phyloP scores from a whole-genome alignment of 1,139 yeast genomes.

The Yamadazyma sp. region DNA sequence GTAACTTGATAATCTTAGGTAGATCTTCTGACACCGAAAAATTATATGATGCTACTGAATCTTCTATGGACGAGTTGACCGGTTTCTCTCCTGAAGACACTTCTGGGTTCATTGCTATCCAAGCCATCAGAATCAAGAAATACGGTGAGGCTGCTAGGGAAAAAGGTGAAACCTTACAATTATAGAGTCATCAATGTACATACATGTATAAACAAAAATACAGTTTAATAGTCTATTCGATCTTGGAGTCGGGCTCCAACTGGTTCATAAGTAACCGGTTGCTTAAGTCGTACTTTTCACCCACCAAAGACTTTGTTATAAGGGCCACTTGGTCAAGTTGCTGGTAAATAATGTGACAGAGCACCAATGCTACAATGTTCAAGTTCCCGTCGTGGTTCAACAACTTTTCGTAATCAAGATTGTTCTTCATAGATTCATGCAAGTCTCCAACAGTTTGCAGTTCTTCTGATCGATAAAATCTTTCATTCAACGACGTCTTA shows the following conservation, averaged over 20 bases:
- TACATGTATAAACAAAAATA: background rate
- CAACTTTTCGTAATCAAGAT: constrained; percentile 28
- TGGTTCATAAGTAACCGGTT: constrained; percentile 3
- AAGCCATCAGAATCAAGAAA: constrained; percentile 96
- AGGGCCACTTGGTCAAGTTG: constrained; percentile 33
- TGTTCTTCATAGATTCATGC: constrained; percentile 19
- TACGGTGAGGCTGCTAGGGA: constrained; percentile 94
- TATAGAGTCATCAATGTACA: constrained; percentile 9
- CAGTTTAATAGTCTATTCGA: constrained; percentile 4
- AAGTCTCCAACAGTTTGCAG: no score
- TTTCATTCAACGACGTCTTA: constrained; percentile 26
- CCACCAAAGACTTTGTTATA: constrained; percentile 34
- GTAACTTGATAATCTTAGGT: constrained; percentile 78
- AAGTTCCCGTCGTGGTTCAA: constrained; percentile 36
- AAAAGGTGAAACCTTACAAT: constrained; percentile 53
- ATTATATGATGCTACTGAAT: constrained; percentile 95
- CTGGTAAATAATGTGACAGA: constrained; percentile 33
- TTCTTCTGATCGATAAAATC: constrained; percentile 28
- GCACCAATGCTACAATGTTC: constrained; percentile 28
- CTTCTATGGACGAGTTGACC: constrained; percentile 98
- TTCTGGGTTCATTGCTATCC: constrained; percentile 95
- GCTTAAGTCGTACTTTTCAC: constrained; percentile 32
- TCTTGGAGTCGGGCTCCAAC: constrained; percentile 1
- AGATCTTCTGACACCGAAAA: constrained; percentile 95
- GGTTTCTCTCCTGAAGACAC: constrained; percentile 98